Base-by-base conservation (phyloP, 345 rosid genomes). In the Corchorus olitorius region DNA sequence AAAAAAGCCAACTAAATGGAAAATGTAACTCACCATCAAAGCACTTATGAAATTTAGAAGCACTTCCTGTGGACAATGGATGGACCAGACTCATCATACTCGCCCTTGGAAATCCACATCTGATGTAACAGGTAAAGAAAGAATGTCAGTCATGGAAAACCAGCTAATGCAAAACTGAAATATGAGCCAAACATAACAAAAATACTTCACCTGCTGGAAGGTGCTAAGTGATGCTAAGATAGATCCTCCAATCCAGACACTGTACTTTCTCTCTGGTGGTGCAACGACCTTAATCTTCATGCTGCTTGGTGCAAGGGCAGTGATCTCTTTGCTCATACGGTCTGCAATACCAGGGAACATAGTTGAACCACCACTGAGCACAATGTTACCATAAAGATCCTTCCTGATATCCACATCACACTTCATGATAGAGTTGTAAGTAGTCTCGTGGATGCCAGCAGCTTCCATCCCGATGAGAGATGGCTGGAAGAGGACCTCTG, bases 201-300 rank as follows among this genome's bases (percentile, higher is more conserved):
- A 20, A 74, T 41, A 58, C 6, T 54, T 43, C n/a, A 89, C 90
- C 90, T 90, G 94, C 80, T 88, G 94, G 88, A 88, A 90, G 78
- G 92, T 90, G 76, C 94, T 88, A 62, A 90, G 94, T 34, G 94
- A 90, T 79, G 94, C 94, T 79, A 90, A 76, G 79, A 90, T 90
- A 62, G 94, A 90, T 45, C 94, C 94, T 70, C 94, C 94, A 1
- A 88, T 90, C 92, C 94, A 90, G 48, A 90, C 94, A 86, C 89
- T 88, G 73, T 76, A 76, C 78, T 76, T 76, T 34, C 78, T 54
- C 78, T 76, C 78, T 7, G 78, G 78, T 41, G 78, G 78, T 39
- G 78, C 78, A 41, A 76, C 78, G 8, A 76, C 78, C 78, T 76
- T 76, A 49, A 76, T 76, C 78, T 76, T 76, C 78, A 76, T 76